Conservation (phyloP, 1,139 yeast genomes). For the Yamadazyma triangularis region DNA sequence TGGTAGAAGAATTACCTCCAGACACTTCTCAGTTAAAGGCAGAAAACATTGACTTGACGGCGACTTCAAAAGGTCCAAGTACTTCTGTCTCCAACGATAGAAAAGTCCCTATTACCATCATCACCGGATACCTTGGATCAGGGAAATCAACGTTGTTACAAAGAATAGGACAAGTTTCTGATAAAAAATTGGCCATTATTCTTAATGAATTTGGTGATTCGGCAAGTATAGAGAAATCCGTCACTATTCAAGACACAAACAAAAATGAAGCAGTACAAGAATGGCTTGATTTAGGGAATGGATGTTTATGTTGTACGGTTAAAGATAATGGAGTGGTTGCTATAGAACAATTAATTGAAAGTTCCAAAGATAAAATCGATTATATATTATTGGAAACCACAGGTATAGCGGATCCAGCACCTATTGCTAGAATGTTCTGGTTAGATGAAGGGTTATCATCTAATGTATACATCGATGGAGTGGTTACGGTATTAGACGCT, state of each 20-base stretch:
- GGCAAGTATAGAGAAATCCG: constrained; percentile 80
- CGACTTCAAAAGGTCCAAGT: too few species aligned
- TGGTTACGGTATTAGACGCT: constrained; percentile 85
- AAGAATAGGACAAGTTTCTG: constrained; percentile 63
- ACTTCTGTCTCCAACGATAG: too few species aligned
- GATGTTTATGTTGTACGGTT: constrained; percentile 94
- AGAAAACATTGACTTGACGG: too few species aligned
- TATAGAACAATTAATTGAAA: constrained; percentile 78
- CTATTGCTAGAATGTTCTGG: constrained; percentile 97
- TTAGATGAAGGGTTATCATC: constrained; percentile 84
- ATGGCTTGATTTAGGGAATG: constrained; percentile 95
- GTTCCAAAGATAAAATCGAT: constrained; percentile 72
- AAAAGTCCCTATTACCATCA: constrained; percentile 85
- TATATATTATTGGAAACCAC: constrained; percentile 90
- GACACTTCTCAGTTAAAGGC: too few species aligned
- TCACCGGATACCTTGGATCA: constrained; percentile 93
- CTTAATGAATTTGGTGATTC: constrained; percentile 90
- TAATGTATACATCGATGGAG: constrained; percentile 86
- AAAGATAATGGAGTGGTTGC: constrained; percentile 94
- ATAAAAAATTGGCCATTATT: constrained; percentile 78
- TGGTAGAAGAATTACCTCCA: too few species aligned
- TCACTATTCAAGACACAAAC: constrained; percentile 68
- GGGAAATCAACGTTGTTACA: constrained; percentile 89
- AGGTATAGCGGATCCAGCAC: constrained; percentile 98
- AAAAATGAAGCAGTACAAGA: constrained; percentile 69